Evolutionary conservation across 176 grass and related monocot species (phyloP).

Genomic region (Oryza glumipatula): DNA sequence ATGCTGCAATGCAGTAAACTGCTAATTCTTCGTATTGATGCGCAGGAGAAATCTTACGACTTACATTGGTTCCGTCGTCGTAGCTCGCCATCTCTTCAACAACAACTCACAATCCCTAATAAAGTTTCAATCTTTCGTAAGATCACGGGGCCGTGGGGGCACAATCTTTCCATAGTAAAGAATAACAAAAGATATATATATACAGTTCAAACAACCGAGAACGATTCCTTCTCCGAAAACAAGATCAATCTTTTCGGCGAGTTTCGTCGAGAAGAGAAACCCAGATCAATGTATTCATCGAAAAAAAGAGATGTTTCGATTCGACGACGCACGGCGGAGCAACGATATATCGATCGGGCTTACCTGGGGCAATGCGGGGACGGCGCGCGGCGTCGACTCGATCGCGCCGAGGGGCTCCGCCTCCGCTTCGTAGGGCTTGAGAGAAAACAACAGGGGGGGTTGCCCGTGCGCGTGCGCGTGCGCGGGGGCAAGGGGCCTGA

Average conservation of each 20-base stretch:
- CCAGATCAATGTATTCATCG: not conserved
- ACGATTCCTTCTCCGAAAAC: not conserved
- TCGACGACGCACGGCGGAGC: too few species aligned
- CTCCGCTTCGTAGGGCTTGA: not conserved
- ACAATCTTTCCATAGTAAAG: not conserved
- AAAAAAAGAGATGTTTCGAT: too few species aligned
- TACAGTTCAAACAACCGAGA: not conserved
- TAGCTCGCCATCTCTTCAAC: slow-evolving; percentile 27
- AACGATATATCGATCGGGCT: not conserved
- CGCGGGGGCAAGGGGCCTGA: not conserved
- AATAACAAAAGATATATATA: too few species aligned
- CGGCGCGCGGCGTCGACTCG: not conserved
- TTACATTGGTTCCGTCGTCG: slow-evolving; percentile 35
- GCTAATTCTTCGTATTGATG: not conserved
- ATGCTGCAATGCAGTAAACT: not conserved
- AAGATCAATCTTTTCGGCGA: not conserved
- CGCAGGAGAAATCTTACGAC: not conserved
- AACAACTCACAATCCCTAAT: slow-evolving; percentile 9
- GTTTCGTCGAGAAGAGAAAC: not conserved
- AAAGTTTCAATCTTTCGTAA: not conserved
- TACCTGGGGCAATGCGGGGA: not conserved
- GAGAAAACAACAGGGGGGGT: not conserved
- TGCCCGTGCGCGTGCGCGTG: not conserved
- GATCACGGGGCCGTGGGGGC: too few species aligned
- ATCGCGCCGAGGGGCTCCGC: not conserved